Evolutionary conservation across 139 green algal species (phyloP).

Genomic region (Coccomyxa sp.): DNA sequence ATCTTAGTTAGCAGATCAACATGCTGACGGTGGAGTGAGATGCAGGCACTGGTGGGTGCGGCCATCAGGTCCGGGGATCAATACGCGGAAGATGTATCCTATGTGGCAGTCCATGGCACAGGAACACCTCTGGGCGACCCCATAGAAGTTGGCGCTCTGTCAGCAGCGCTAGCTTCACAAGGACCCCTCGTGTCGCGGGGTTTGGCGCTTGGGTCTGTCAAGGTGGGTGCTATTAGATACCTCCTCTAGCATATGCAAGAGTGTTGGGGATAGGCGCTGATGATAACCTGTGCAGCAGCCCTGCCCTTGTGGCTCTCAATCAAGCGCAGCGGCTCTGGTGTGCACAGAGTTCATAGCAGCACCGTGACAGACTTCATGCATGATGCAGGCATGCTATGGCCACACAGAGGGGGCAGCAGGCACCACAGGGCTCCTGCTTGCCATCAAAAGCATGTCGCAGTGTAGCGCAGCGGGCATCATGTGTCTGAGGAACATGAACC

Average conservation of each 20-base stretch:
- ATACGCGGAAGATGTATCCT: conserved; percentile 26
- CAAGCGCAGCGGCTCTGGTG: too few species aligned
- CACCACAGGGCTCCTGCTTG: conserved; percentile 26
- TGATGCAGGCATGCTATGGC: conserved; percentile 47
- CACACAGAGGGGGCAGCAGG: conserved; percentile 68
- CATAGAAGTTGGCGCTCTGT: conserved; percentile 74
- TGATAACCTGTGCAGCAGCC: background rate
- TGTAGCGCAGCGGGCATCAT: conserved; percentile 4
- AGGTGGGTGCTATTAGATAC: conserved; percentile 40
- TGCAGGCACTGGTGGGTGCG: conserved; percentile 54
- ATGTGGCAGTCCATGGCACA: conserved; percentile 68
- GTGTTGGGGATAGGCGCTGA: background rate
- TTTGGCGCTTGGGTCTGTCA: conserved; percentile 7
- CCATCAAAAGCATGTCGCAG: background rate
- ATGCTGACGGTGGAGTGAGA: too few species aligned
- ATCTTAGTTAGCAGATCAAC: too few species aligned
- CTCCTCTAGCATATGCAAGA: background rate
- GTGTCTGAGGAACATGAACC: conserved; percentile 34
- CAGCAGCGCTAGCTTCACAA: conserved; percentile 15
- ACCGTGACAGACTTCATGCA: background rate
- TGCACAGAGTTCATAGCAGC: background rate
- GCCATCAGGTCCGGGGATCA: conserved; percentile 44
- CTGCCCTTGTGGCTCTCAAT: too few species aligned
- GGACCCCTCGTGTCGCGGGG: background rate
- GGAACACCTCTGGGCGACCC: conserved; percentile 81